Conservation (phyloP, 331 rosid species). For the Pyracantha coccinea region DNA sequence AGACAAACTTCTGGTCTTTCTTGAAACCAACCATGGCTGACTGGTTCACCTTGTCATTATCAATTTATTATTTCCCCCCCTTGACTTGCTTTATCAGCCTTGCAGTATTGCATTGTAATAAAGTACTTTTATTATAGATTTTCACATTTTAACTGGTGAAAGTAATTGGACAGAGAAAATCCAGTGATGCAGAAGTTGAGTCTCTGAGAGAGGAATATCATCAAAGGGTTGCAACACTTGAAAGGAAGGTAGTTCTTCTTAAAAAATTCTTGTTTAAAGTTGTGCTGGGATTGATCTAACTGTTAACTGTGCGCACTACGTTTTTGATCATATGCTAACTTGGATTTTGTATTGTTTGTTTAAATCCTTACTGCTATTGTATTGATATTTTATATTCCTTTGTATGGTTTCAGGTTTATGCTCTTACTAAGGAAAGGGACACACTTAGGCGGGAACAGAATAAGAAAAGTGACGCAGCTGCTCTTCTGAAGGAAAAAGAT, state of each 20-base stretch:
- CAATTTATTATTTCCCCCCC: neutral
- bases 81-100: neutral
- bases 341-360: neutral
- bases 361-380: neutral
- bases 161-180: constrained; percentile 71
- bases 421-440: constrained; percentile 97
- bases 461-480: constrained; percentile 96
- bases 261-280: constrained; percentile 11
- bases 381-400: neutral
- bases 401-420: constrained; percentile 60
- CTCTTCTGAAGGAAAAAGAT: constrained; percentile 95
- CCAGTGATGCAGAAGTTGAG: constrained; percentile 89
- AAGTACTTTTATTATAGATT: constrained; percentile 9
- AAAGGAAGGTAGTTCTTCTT: constrained; percentile 64
- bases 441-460: constrained; percentile 89
- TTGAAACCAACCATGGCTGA: neutral
- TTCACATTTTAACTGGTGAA: constrained; percentile 20
- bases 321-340: neutral
- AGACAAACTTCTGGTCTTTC: neutral
- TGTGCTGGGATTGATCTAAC: neutral
- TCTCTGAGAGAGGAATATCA: constrained; percentile 97
- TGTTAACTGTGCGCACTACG: neutral
- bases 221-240: constrained; percentile 80
- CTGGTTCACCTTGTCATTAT: neutral
- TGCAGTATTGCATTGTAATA: neutral